Conservation (phyloP, 306 rosid genomes). For the Prunus fruticosa region DNA sequence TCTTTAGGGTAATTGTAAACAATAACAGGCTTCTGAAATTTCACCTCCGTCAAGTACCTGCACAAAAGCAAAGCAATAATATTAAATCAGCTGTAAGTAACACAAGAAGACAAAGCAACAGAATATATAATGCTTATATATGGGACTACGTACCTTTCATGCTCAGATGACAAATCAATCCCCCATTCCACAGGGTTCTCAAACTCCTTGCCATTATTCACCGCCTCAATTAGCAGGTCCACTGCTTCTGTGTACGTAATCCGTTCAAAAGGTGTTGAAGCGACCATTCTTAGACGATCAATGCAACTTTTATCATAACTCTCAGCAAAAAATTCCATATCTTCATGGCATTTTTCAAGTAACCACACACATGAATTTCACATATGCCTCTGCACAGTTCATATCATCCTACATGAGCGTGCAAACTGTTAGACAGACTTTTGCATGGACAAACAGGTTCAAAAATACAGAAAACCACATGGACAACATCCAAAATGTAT, state of each 20-base stretch:
- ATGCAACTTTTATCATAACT: not conserved
- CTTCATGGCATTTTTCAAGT: too few relatives aligned
- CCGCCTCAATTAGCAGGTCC: constrained; percentile 62
- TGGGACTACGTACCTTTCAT: constrained; percentile 56
- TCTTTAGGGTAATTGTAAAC: constrained; percentile 82
- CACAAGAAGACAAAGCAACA: not conserved
- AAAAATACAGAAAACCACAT: too few relatives aligned
- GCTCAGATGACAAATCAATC: constrained; percentile 82
- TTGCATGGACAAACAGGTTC: not conserved
- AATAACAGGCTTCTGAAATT: constrained; percentile 78
- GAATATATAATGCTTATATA: not conserved
- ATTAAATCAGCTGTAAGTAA: not conserved
- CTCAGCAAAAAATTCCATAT: too few relatives aligned
- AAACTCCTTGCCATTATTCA: constrained; percentile 64
- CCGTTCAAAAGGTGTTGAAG: not conserved
- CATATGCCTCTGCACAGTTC: not conserved
- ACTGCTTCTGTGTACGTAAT: constrained; percentile 78
- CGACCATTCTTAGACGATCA: not conserved
- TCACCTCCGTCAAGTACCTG: constrained; percentile 57
- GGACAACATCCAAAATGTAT: too few relatives aligned
- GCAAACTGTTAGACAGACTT: too few relatives aligned
- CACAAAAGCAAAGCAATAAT: not conserved
- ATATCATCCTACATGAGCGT: too few relatives aligned
- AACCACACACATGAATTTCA: not conserved
- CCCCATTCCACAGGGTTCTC: constrained; percentile 92